Evolutionary conservation across 805 yeast species (phyloP), one percentile per base, ranked within the genome.

Genomic region (Yarrowia alimentaria): DNA sequence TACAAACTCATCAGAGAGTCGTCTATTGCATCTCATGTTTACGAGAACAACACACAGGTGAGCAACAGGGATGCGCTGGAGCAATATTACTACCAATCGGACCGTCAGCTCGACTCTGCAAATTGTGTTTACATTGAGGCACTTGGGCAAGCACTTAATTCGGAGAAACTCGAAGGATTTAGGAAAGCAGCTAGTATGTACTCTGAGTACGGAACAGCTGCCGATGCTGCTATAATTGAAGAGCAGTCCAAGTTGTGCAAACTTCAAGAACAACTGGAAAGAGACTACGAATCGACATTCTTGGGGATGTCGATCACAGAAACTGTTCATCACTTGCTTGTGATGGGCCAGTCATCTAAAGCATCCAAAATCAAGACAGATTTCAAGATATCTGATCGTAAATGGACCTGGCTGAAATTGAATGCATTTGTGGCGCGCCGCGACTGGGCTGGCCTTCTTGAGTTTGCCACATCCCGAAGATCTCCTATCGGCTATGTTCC

Each of bases 401-500:
- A 81, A 54, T 73, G 73, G 54, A 77, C 81, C 64, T 75, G 76
- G 64, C 64, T 77, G 12, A 75, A 77, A 24, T 63, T 85, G 19
- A 72, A 75, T 12, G 70, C 72, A 1, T 68, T 76, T 24, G 69
- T 79, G 0, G 64, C 69, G 5, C 59, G 71, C 2, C 71, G 76
- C 6, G 76, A 77, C 33, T 82, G 79, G 68, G 80, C 77, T 14
- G 78, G 76, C 29, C 62, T 86, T 22, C 74, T 72, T 56, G 74
- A 76, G 22, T 75, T 80, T 58, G 76, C 81, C 0, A 61, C 65
- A 1, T 29, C 64, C 8, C 71, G 69, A 35, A 81, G 78, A 55
- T 78, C 93, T 0, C 84, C 86, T 0, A 84, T 88, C 32, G 89
- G 91, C 0, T 82, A 81, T 54, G 74, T 72, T 54, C 80, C 83